Conservation (phyloP, 176 grass and related monocot genomes). For the Hordeum marinum region DNA sequence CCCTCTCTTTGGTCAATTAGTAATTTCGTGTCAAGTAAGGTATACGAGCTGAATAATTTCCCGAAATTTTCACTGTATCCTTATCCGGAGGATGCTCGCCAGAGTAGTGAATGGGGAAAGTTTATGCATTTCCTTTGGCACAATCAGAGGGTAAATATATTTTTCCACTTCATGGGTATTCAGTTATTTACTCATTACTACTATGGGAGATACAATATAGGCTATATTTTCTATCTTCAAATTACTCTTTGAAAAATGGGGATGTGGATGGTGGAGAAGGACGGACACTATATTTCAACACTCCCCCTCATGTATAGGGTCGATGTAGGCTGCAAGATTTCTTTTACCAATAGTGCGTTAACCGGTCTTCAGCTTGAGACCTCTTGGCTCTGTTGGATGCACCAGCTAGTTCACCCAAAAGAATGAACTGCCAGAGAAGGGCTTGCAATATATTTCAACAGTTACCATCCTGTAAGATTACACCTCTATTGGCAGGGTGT, state of each 20-base stretch:
- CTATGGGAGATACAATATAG: neutral
- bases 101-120: slow-evolving; percentile 52
- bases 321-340: neutral
- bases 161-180: neutral
- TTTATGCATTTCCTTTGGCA: slow-evolving; percentile 50
- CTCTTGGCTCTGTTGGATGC: neutral
- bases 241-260: neutral
- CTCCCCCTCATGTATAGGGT: neutral
- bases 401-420: neutral
- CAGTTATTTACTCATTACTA: neutral
- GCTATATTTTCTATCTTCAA: neutral
- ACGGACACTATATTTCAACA: neutral
- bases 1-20: slow-evolving; percentile 44
- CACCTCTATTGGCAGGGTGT: neutral
- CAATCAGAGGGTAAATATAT: slow-evolving; percentile 39
- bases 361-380: neutral
- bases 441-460: neutral
- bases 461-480: neutral
- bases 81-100: slow-evolving; percentile 41
- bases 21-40: slow-evolving; percentile 35
- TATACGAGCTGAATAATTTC: slow-evolving; percentile 14
- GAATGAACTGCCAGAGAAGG: neutral
- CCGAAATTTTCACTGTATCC: slow-evolving; percentile 48
- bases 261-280: neutral
- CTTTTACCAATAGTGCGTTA: neutral